These are phyloP conservation scores for Cucurbita moschata DNA, from an alignment of 306 rosid genomes.

Conservation along the genomic window DNA sequence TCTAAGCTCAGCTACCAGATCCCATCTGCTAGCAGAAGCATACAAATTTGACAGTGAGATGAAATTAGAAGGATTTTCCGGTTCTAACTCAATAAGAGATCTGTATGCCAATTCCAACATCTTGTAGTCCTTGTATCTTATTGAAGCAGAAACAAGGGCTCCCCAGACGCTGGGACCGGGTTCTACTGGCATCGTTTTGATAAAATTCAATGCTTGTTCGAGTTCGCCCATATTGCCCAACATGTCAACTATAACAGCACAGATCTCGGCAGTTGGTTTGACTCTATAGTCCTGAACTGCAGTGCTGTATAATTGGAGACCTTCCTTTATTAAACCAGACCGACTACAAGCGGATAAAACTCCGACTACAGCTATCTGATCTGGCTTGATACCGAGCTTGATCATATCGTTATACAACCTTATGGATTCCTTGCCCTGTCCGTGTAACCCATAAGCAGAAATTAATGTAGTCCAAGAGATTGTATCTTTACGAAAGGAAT, in stretches of 20 bases:
- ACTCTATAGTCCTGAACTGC: constrained; percentile 20
- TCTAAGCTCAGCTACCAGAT: constrained; percentile 54
- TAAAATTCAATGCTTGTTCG: constrained; percentile 45
- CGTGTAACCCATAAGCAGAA: constrained; percentile 67
- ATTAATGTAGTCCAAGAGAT: constrained; percentile 74
- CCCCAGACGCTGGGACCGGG: constrained; percentile 78
- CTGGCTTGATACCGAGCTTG: constrained; percentile 40
- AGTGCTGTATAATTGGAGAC: constrained; percentile 42
- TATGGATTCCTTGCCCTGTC: constrained; percentile 55
- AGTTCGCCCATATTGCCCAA: constrained; percentile 55
- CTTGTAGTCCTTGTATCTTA: constrained; percentile 38
- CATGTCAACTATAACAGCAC: constrained; percentile 70
- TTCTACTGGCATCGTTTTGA: constrained; percentile 35
- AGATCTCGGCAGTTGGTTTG: constrained; percentile 56
- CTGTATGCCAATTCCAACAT: constrained; percentile 46
- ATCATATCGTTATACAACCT: constrained; percentile 41
- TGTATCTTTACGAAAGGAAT: constrained; percentile 30
- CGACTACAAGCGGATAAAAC: constrained; percentile 63
- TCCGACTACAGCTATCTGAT: constrained; percentile 54
- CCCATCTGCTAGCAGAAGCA: constrained; percentile 61
- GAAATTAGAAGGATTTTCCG: constrained; percentile 60
- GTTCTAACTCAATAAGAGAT: constrained; percentile 49
- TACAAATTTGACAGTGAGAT: constrained; percentile 53
- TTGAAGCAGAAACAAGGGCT: constrained; percentile 48
- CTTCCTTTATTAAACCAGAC: constrained; percentile 62